Conservation (phyloP, 164 flowering plant species). For the Aristolochia fimbriata region DNA sequence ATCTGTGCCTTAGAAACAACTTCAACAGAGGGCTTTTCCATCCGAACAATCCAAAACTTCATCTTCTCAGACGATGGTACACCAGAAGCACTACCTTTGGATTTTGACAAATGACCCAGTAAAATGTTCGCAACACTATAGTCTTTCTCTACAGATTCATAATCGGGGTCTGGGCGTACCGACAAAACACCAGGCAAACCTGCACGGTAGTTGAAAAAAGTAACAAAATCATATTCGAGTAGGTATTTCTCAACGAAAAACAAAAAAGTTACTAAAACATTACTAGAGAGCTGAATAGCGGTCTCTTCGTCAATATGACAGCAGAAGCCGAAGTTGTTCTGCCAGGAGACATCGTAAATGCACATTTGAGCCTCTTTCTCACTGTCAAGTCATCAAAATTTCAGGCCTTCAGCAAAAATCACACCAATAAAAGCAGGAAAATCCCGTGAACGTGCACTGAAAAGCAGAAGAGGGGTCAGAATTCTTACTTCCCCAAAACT, state of each 20-base stretch:
- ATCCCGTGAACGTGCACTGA: not conserved
- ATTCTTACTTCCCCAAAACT: slow-evolving; percentile 48
- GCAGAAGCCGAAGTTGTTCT: slow-evolving; percentile 60
- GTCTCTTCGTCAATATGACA: slow-evolving; percentile 49
- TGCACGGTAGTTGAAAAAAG: slow-evolving; percentile 61
- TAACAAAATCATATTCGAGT: slow-evolving; percentile 3
- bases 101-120: slow-evolving; percentile 7
- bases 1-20: slow-evolving; percentile 71
- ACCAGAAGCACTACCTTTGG: slow-evolving; percentile 10
- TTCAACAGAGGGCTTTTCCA: slow-evolving; percentile 52
- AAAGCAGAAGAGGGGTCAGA: not conserved
- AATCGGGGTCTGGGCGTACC: slow-evolving; percentile 48
- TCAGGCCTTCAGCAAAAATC: not conserved
- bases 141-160: slow-evolving; percentile 35
- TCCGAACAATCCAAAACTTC: slow-evolving; percentile 70
- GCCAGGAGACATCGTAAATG: slow-evolving; percentile 58
- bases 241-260: not conserved
- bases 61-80: slow-evolving; percentile 40
- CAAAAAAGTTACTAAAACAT: not conserved
- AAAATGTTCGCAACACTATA: slow-evolving; percentile 24
- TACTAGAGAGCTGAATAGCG: slow-evolving; percentile 44
- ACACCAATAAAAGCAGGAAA: not conserved
- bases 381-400: slow-evolving; percentile 23
- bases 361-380: slow-evolving; percentile 76
- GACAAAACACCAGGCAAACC: slow-evolving; percentile 63